Base-by-base conservation (phyloP, 2,329 filamentous ascomycete genomes). In the Tolypocladium tropicale region DNA sequence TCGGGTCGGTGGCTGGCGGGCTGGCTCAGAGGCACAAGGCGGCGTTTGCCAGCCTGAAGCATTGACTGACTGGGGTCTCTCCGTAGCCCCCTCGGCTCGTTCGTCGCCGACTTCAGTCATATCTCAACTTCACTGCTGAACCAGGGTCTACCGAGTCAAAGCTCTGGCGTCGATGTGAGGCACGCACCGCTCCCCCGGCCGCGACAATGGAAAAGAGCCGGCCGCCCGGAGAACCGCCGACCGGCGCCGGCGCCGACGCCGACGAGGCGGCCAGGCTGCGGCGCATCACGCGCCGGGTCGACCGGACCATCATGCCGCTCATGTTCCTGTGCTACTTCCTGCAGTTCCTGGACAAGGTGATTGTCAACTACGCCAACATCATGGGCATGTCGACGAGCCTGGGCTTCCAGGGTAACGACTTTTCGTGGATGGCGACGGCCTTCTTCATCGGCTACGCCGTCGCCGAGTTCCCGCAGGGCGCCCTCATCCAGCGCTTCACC, bases 401-500 rank as follows among this genome's bases (percentile, higher is more conserved):
- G 58, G 62, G 65, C 63, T 62, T 74, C 53, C 53, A 56, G 21
- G 66, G 67, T 48, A 68, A 68, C 57, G 61, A 68, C 39, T 69
- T 67, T 55, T 63, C 63, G 6, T 68, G 65, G 65, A 64, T 68
- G 57, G 66, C 66, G 11, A 66, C 65, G 11, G 63, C 63, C 49
- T 67, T 69, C 55, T 68, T 68, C 59, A 61, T 68, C 33, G 65
- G 65, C 21, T 67, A 67, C 54, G 61, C 64, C 10, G 59, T 64
- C 6, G 63, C 62, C 10, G 65, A 69, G 60, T 65, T 67, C 32
- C 66, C 59, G 57, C 63, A 62, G 53, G 63, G 59, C 53, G 68
- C 61, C 54, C 60, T 72, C 0, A 68, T 70, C 21, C 71, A 73
- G 57, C 64, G 64, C 48, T 68, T 68, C 41, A 65, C 62, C 28